Evolutionary conservation across 352 stramenopile species (phyloP).

Genomic region (Bremia lactucae): DNA sequence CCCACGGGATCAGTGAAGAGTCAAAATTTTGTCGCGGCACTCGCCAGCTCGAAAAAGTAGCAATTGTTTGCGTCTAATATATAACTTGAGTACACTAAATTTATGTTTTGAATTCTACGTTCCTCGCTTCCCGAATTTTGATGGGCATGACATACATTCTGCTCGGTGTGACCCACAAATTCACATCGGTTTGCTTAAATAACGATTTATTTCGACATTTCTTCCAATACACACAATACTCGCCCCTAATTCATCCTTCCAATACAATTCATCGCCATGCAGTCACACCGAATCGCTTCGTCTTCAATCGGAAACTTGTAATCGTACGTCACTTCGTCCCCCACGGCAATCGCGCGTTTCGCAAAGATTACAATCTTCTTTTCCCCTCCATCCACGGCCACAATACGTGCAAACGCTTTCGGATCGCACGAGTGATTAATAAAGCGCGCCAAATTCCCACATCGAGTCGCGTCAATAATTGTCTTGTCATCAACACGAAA

Average conservation of each 20-base stretch:
- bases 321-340: conserved; percentile 93
- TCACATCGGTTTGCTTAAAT: too few species aligned
- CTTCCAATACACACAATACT: too few species aligned
- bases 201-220: too few species aligned
- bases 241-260: conserved; percentile 93
- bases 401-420: conserved; percentile 90
- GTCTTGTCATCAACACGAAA: conserved; percentile 90
- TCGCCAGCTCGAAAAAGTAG: too few species aligned
- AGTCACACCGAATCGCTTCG: conserved; percentile 89
- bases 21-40: too few species aligned
- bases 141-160: too few species aligned
- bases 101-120: too few species aligned
- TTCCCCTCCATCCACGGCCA: conserved; percentile 71
- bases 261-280: conserved; percentile 89
- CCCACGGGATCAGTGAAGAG: too few species aligned
- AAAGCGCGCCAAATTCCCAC: conserved; percentile 90
- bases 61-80: too few species aligned
- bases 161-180: too few species aligned
- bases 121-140: too few species aligned
- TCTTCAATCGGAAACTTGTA: conserved; percentile 97
- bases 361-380: conserved; percentile 96
- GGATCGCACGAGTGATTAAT: conserved; percentile 95
- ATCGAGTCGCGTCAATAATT: conserved; percentile 92
- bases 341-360: conserved; percentile 82
- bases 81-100: too few species aligned